Evolutionary conservation across 257 asterid genomes (phyloP), one percentile per base, ranked within the genome.

Genomic region (Przewalskia tangutica): DNA sequence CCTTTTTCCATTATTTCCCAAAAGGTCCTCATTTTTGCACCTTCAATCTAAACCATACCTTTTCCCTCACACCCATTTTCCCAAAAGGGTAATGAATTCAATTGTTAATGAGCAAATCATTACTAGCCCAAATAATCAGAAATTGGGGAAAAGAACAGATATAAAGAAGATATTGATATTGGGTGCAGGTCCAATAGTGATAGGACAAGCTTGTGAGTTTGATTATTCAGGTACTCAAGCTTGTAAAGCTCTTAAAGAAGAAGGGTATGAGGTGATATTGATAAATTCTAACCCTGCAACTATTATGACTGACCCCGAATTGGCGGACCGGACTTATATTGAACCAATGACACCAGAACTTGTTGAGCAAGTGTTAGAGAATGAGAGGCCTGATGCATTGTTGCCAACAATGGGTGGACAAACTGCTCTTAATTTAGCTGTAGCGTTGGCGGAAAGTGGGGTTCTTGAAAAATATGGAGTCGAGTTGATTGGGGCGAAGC

Each of bases 321-420:
- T 86, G 90, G 99, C 99, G 5, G 86, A 96, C 83, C 89, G 98
- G 92, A 96, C 99, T 44, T 96, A 96, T 65, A 96, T 96, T 38
- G 98, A 96, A 89, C 99, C 98, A 10, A 93, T 96, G 98, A 96
- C 99, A 1, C 98, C 98, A 0, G 98, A 96, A 71, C 83, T 96
- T n/a, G 97, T 96, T 16, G 99, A 96, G 86, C 99, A 93, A 73
- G 98, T 96, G 63, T 90, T 96, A 11, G 94, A 90, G 84, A 96
- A 93, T 89, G 99, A 96, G 93, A 89, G 98, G 40, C 99, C 98
- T 7, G 94, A 94, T 83, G 99, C 99, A 14, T 64, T 96, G 82
- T 81, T 96, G 90, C 98, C 99, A 55, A 96, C 99, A 1, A 96
- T 94, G 99, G 98, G 98, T 8, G 99, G 99, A 36, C 99, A 96